These are phyloP conservation scores for Peronospora belbahrii DNA, from an alignment of 352 stramenopile genomes.

Conservation along the genomic window DNA sequence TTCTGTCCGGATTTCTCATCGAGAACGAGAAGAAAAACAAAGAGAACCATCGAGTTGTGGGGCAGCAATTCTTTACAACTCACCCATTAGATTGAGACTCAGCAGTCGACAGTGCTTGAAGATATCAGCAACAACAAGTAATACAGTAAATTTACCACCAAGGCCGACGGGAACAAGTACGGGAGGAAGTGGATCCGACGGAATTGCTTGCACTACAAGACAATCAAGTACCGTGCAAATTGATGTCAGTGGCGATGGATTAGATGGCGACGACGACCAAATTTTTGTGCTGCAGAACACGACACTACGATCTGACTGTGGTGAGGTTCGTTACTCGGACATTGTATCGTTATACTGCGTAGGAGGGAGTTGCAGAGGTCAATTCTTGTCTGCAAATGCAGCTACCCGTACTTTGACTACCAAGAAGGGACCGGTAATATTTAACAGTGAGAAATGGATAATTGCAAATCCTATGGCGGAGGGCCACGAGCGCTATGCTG, in stretches of 20 bases:
- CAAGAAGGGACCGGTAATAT: slow-evolving; percentile 73
- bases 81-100: slow-evolving; percentile 53
- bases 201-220: slow-evolving; percentile 19
- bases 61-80: slow-evolving; percentile 66
- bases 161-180: slow-evolving; percentile 4
- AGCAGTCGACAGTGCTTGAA: slow-evolving; percentile 65
- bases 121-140: slow-evolving; percentile 28
- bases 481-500: slow-evolving; percentile 10
- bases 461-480: slow-evolving; percentile 48
- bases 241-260: slow-evolving; percentile 49
- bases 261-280: slow-evolving; percentile 67
- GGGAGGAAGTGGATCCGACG: slow-evolving; percentile 3
- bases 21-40: slow-evolving; percentile 32
- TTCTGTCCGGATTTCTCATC: slow-evolving; percentile 10
- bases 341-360: slow-evolving; percentile 73
- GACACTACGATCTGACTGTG: slow-evolving; percentile 56
- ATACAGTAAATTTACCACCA: slow-evolving; percentile 21
- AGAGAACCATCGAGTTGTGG: slow-evolving; percentile 57
- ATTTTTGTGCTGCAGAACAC: slow-evolving; percentile 76
- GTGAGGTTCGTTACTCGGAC: slow-evolving; percentile 66
- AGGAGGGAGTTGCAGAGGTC: slow-evolving; percentile 50
- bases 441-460: slow-evolving; percentile 73
- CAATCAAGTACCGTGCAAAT: slow-evolving; percentile 25
- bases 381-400: slow-evolving; percentile 67
- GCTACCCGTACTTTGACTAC: slow-evolving; percentile 45